These are phyloP conservation scores for Boletus fagicola DNA, from an alignment of 768 basidiomycete genomes.

Conservation along the genomic window DNA sequence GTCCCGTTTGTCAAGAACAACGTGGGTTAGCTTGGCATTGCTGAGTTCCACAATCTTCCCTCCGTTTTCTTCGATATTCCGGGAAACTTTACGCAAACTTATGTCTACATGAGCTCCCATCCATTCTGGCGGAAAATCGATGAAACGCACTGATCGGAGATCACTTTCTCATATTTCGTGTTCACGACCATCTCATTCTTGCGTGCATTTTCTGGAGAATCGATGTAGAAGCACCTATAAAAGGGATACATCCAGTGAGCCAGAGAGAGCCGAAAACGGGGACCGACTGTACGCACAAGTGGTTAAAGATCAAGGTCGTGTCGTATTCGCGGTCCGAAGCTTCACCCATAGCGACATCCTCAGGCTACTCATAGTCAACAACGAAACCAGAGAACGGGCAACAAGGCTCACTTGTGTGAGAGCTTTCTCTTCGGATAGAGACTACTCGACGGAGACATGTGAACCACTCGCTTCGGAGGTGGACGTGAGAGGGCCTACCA, in stretches of 20 bases:
- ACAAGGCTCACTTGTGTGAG: conserved; percentile 6
- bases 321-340: conserved; percentile 76
- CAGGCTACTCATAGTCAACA: conserved; percentile 7
- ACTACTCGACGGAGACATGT: conserved; percentile 2
- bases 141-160: conserved; percentile 51
- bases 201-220: conserved; percentile 71
- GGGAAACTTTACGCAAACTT: conserved; percentile 57
- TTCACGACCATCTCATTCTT: conserved; percentile 61
- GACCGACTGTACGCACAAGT: conserved; percentile 54
- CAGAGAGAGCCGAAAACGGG: background rate
- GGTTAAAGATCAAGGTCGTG: conserved; percentile 72
- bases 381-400: background rate
- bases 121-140: background rate
- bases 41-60: conserved; percentile 67
- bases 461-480: background rate
- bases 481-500: conserved; percentile 1
- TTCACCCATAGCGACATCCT: conserved; percentile 69
- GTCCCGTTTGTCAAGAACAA: conserved; percentile 83
- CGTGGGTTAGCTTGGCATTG: conserved; percentile 82
- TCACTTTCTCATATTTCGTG: conserved; percentile 49
- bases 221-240: conserved; percentile 84
- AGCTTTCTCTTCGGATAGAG: conserved; percentile 11
- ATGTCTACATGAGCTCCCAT: background rate
- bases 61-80: conserved; percentile 63
- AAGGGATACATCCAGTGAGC: background rate